Base-by-base conservation (phyloP, 192 early-diverging fungal genomes). In the Entomortierella chlamydospora region DNA sequence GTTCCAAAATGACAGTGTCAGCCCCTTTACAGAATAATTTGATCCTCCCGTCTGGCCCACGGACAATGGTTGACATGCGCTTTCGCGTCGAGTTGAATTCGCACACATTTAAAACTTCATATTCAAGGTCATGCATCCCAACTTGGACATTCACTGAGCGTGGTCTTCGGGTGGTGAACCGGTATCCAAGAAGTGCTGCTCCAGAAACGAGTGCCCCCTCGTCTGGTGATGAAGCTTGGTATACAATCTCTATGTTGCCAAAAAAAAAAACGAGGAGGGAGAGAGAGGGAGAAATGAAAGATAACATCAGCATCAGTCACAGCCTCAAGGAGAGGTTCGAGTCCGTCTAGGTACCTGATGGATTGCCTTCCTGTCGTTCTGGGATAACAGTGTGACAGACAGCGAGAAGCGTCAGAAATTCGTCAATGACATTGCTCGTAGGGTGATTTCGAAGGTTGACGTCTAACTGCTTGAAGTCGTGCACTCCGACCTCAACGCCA, bases 381-480 rank as follows among this genome's bases (percentile, higher is more conserved):
- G 98, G 97, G 76, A 99, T 99, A n/a, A 99, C 98, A 6, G 98
- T 99, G 73, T 99, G 98, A 81, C 98, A 99, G 9, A 95, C 93
- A 17, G 95, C 91, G n/a, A 99, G 87, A 17, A 98, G 77, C 29
- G 91, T 91, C 65, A 98, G 87, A 66, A 99, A 99, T 82, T 98
- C 95, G 34, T 92, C 86, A 59, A 98, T 93, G 30, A 91, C 81
- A 47, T 82, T 79, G 6, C 88, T 90, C 30, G 87, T 91, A 15
- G 86, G 79, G 68, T 90, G 89, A 8, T 72, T 72, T 23, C 73
- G 81, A 28, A 91, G 70, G 57, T 93, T 90, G 30, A 90, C 86
- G 41, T 83, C 65, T 53, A 93, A 64, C 73, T 90, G 89, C 33
- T 81, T 82, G 74, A 93, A 89, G 60, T 87, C 87, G 65, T 90